Evolutionary conservation across 1,284 basidiomycete species (phyloP), one percentile per base, ranked within the genome.

Genomic region (Taiwanofungus camphoratus): DNA sequence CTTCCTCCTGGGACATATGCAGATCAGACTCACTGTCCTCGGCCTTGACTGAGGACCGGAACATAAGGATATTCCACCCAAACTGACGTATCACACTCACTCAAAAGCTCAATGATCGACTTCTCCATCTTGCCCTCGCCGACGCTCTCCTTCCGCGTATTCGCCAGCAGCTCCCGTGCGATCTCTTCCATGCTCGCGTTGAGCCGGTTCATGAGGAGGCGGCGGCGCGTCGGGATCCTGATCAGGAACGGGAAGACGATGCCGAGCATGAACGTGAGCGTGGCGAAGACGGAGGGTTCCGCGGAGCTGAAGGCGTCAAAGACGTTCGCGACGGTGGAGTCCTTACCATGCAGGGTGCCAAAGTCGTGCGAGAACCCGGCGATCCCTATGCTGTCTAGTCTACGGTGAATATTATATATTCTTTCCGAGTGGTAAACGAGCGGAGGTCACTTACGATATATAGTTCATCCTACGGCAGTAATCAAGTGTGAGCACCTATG

Each of bases 1-100:
- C 76, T 56, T 91, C 88, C 16, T 79, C 77, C 39, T 77, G 69
- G 2, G 76, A 71, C 69, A 89, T 69, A 32, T 64, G 66, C 37
- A 76, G 56, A 16, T 61, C 63, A 0, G 66, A 59, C 20, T 62
- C 63, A 1, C 60, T 52, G 39, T 54, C 60, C 55, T 79, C 74
- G 1, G 76, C 74, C 51, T 74, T 77, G 33, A 80, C 77, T 79
- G 36, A 44, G 16, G 29, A 45, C 27, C 11, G n/a, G 11, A 15
- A 12, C 19, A 31, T 37, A 2, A 49, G 30, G 9, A 3, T 7
- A 30, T 13, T 12, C 39, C 8, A 11, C 13, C 12, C 7, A 20
- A 16, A 24, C 38, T 19, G 16, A 15, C 23, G 9, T 6, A 9
- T n/a, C 8, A 23, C 15, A 60, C 71, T 31, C 49, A 79, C 78